A percentile compares a stretch with the other conserved stretches of the same genome.
These are phyloP conservation scores for Aspergillus phoenicis DNA, from an alignment of 2,329 filamentous ascomycete genomes.

Conservation along the genomic window DNA sequence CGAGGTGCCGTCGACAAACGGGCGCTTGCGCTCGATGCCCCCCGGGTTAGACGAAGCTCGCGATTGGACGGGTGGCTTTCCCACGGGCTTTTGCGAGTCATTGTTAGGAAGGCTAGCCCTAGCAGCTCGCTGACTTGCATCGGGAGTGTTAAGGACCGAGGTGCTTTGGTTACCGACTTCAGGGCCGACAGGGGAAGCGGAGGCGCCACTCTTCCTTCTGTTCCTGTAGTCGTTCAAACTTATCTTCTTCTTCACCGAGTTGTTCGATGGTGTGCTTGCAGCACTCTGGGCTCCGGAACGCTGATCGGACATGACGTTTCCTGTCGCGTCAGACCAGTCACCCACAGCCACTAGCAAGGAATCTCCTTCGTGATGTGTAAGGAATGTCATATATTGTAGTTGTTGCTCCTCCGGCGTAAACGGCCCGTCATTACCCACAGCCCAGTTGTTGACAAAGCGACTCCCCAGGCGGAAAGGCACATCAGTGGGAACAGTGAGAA, in stretches of 20 bases:
- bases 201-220: constrained; percentile 48
- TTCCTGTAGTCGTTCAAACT: constrained; percentile 63
- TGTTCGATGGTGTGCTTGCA: constrained; percentile 44
- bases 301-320: constrained; percentile 48
- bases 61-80: constrained; percentile 16
- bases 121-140: constrained; percentile 25
- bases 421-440: constrained; percentile 52
- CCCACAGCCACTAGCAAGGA: constrained; percentile 56
- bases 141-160: constrained; percentile 19
- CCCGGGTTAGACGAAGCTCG: constrained; percentile 19
- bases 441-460: constrained; percentile 50
- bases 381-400: constrained; percentile 65
- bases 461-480: constrained; percentile 48
- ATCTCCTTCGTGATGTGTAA: constrained; percentile 60
- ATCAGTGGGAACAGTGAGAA: constrained; percentile 51
- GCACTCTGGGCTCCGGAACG: constrained; percentile 41
- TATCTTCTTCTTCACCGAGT: constrained; percentile 62
- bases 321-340: constrained; percentile 55
- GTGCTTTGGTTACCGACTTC: constrained; percentile 22
- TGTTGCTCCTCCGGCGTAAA: constrained; percentile 60
- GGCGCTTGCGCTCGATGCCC: constrained; percentile 32
- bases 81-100: constrained; percentile 17
- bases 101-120: constrained; percentile 23
- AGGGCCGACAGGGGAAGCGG: constrained; percentile 29
- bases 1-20: constrained; percentile 23